Percentiles rank a stretch among this genome's conserved stretches.
These are phyloP conservation scores for Erysiphe pulchra DNA, from an alignment of 2,329 filamentous ascomycete genomes.

Conservation along the genomic window DNA sequence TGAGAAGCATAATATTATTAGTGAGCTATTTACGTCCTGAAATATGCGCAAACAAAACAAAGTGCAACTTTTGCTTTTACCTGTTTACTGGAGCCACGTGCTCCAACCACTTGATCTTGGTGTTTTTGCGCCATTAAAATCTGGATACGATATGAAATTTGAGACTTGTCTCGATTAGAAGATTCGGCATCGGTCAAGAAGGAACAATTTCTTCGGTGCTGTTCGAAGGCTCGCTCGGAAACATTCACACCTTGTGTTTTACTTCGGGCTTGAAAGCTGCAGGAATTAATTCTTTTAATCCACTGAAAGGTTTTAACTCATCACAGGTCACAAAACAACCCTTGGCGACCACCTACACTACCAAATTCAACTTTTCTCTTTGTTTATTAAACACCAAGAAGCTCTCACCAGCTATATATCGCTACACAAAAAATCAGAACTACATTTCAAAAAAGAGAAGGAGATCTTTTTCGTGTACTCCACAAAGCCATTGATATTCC, in stretches of 20 bases:
- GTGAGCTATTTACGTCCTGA: too few relatives aligned
- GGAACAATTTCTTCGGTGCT: not conserved
- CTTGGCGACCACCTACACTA: not conserved
- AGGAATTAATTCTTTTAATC: not conserved
- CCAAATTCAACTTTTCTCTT: not conserved
- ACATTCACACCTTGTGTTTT: not conserved
- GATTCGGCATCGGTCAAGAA: not conserved
- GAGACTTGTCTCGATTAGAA: too few relatives aligned
- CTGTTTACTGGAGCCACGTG: too few relatives aligned
- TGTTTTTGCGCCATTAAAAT: too few relatives aligned
- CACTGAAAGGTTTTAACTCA: not conserved
- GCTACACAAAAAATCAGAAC: not conserved
- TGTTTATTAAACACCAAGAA: not conserved
- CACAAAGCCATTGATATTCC: not conserved
- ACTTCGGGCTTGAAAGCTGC: not conserved
- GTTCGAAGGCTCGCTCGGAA: not conserved
- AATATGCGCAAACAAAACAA: too few relatives aligned
- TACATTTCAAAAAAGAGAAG: not conserved
- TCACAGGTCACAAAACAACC: not conserved
- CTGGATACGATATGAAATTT: too few relatives aligned
- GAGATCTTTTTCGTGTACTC: not conserved
- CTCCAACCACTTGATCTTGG: too few relatives aligned
- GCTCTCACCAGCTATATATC: not conserved
- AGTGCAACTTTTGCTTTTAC: too few relatives aligned
- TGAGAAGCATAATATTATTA: too few relatives aligned